Base-by-base conservation (phyloP, 441 rosid species). In the Populus hybrid region DNA sequence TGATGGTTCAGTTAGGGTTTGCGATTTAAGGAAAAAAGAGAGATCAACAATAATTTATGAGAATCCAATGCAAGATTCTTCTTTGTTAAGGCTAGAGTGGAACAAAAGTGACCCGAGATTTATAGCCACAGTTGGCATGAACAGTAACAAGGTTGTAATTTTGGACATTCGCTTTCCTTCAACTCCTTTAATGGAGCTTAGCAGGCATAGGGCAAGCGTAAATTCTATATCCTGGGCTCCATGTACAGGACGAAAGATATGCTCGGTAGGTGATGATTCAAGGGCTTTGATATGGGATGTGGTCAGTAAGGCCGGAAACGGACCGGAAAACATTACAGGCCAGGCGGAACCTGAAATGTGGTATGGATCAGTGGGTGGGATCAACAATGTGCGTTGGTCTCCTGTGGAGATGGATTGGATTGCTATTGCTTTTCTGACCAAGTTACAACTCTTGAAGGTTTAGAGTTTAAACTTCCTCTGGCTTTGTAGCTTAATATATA, bases 11-110 rank as follows among this genome's bases (percentile, higher is more conserved):
- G 69, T 90, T 21, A 77, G 93, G 75, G 89, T 90, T 69, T 88
- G 87, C 21, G 91, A 90, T 78, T 69, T 90, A 36, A 71, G 93
- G 11, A 89, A 90, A 70, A 90, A 90, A 38, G 93, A 88, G 57
- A 77, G 87, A 46, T 90, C 93, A 0, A 90, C 90, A 0, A 90
- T 90, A 34, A 86, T 90, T 35, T 90, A 88, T 14, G 93, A 90
- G 69, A 90, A 85, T 20, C 82, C 89, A 0, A 21, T 64, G 1
- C 87, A 59, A 8, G 84, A 77, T 8, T 66, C 81, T 61, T 87
- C 90, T 0, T 50, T 90, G 80, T 32, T 88, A 65, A 83, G 93
- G 77, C 40, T 90, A 4, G 93, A 87, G 38, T 90, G 93, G 93
- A 88, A 86, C 79, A 90, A 88, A 69, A 81, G 82, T n/a, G 93